phyloP scores from a whole-genome alignment of 148 eudicot species.

The Fagopyrum homotropicum region DNA sequence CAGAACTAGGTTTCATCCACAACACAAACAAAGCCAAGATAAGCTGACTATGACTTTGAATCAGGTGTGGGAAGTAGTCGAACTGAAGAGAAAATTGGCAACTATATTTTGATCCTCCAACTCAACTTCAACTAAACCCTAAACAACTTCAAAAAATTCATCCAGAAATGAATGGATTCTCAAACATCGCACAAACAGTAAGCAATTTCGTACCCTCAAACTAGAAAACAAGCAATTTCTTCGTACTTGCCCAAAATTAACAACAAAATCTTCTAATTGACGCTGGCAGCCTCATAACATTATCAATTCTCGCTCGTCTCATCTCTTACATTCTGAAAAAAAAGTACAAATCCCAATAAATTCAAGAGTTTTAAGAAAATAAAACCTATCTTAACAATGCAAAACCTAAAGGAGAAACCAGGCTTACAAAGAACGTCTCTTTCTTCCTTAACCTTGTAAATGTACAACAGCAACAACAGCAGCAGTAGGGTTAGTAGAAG shows the following conservation, averaged over 20 bases:
- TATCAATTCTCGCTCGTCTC: neutral
- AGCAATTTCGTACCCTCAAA: constrained; percentile 2
- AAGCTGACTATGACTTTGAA: neutral
- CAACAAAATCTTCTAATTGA: neutral
- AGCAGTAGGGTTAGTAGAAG: neutral
- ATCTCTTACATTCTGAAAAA: neutral
- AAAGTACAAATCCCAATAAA: neutral
- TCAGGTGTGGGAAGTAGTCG: neutral
- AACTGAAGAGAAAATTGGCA: neutral
- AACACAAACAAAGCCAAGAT: neutral
- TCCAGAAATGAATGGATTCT: neutral
- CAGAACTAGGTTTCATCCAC: neutral
- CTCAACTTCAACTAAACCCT: neutral
- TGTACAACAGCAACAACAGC: neutral
- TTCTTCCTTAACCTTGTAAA: neutral
- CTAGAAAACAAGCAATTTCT: constrained; percentile 1
- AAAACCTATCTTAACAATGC: neutral
- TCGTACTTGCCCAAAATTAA: neutral
- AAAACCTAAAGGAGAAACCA: neutral
- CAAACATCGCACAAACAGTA: neutral
- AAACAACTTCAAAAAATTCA: neutral
- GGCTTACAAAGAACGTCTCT: neutral
- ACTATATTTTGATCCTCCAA: neutral
- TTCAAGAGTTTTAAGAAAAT: neutral
- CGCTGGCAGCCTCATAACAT: neutral